Evolutionary conservation across 2,329 filamentous ascomycete genomes (phyloP).

Genomic region (Seiridium unicorne): DNA sequence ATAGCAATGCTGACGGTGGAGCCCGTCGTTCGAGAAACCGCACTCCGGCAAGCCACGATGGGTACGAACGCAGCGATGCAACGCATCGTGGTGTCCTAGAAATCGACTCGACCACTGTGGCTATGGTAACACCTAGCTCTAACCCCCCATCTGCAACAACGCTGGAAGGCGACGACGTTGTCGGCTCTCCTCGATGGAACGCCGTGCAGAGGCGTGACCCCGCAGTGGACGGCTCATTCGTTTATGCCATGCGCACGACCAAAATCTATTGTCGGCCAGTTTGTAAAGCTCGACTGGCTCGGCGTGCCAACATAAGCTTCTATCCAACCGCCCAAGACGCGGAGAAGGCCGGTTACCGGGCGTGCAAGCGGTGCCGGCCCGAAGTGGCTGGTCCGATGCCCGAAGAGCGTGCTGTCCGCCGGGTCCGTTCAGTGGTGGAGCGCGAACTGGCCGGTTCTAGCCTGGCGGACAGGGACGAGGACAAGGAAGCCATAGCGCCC

Average conservation of each 20-base stretch:
- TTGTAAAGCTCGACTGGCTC: slow-evolving; percentile 59
- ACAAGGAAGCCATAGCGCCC: not conserved
- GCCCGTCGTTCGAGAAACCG: not conserved
- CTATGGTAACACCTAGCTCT: no score
- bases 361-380: slow-evolving; percentile 19
- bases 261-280: slow-evolving; percentile 59
- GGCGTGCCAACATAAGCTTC: slow-evolving; percentile 59
- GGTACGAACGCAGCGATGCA: no score
- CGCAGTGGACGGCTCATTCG: slow-evolving; percentile 24
- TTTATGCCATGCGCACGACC: slow-evolving; percentile 44
- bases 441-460: not conserved
- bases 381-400: slow-evolving; percentile 8
- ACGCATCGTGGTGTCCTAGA: no score
- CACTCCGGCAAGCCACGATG: no score
- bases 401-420: not conserved
- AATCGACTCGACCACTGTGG: no score
- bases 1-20: not conserved
- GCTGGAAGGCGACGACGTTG: no score
- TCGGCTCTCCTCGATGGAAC: no score
- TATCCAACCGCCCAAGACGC: slow-evolving; percentile 46
- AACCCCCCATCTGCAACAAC: no score
- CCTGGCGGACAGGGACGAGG: not conserved
- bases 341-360: slow-evolving; percentile 26
- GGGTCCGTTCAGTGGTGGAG: not conserved
- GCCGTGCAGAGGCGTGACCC: not conserved